phyloP scores from a whole-genome alignment of 352 stramenopile genomes.

The Thalassiosira hispida region DNA sequence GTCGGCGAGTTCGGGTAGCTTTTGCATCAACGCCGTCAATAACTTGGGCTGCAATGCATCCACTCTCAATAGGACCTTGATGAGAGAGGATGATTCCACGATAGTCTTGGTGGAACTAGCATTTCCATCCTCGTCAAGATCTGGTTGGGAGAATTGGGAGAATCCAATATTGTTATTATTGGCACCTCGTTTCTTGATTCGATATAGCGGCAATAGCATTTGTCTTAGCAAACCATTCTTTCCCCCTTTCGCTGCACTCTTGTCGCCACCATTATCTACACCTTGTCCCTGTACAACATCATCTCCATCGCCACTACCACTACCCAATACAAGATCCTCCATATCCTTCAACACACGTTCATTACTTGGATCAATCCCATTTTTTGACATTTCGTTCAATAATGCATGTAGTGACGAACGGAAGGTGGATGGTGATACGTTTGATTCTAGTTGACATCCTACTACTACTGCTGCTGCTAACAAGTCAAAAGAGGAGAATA shows the following conservation, averaged over 20 bases:
- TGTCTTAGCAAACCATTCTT: slow-evolving; percentile 13
- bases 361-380: slow-evolving; percentile 56
- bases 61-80: slow-evolving; percentile 55
- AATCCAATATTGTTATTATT: slow-evolving; percentile 2
- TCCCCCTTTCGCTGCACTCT: background rate
- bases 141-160: slow-evolving; percentile 42
- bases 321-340: slow-evolving; percentile 28
- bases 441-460: slow-evolving; percentile 53
- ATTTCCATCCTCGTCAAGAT: background rate
- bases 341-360: slow-evolving; percentile 33
- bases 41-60: slow-evolving; percentile 56
- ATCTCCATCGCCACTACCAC: background rate
- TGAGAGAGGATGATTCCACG: slow-evolving; percentile 54
- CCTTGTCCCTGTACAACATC: background rate
- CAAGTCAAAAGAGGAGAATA: background rate
- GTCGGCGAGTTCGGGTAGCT: slow-evolving; percentile 47
- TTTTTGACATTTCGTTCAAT: slow-evolving; percentile 51
- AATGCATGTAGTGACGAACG: slow-evolving; percentile 41
- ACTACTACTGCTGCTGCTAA: background rate
- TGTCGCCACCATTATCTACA: background rate
- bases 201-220: slow-evolving; percentile 56
- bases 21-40: slow-evolving; percentile 49
- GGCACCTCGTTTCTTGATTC: background rate
- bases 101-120: background rate
- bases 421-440: slow-evolving; percentile 36